Evolutionary conservation across 1,139 yeast species (phyloP), one percentile per base, ranked within the genome.

Genomic region (Nakaseomyces kungkrabaensis): DNA sequence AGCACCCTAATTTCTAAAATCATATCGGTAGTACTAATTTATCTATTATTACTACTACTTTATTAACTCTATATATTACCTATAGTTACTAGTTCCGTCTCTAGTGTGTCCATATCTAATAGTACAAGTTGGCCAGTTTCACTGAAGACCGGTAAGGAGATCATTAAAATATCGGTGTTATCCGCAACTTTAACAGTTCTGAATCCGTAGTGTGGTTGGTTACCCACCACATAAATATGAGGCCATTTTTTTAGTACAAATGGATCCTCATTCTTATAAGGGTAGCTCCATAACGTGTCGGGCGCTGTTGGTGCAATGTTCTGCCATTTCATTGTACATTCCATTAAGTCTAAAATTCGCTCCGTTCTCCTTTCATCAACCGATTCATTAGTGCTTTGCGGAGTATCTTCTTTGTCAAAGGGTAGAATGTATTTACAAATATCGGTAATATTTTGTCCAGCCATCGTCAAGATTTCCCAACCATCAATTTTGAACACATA

Each of bases 231-330:
- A 62, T 85, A 88, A 2, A 90, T 81, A 62, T 88, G 92, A 0
- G 98, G 98, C 24, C 86, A 77, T 59, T 84, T 85, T 5, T 71
- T 71, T 34, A 92, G 63, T 3, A 87, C 75, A 66, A 92, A 89
- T 1, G 97, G 97, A 66, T 94, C 98, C 4, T 63, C 60, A 43
- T 82, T 78, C n/a, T 78, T 76, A 61, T 75, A 90, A 0, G 99
- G 97, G 59, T 88, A 89, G 56, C 95, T 83, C 72, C 86, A 85
- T 43, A 92, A 70, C 0, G 99, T 94, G 61, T 92, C 98, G 0
- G 99, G 99, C 0, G 96, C 95, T 0, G 97, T 89, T 1, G 98
- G 98, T 0, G 88, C 83, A 37, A 87, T 72, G 59, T 87, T 87
- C 58, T 88, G 92, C 96, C 97, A 92, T 49, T 73, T 70, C 40